Conservation (phyloP, 2,329 filamentous ascomycete species). For the Cladobotryum mycophilum region DNA sequence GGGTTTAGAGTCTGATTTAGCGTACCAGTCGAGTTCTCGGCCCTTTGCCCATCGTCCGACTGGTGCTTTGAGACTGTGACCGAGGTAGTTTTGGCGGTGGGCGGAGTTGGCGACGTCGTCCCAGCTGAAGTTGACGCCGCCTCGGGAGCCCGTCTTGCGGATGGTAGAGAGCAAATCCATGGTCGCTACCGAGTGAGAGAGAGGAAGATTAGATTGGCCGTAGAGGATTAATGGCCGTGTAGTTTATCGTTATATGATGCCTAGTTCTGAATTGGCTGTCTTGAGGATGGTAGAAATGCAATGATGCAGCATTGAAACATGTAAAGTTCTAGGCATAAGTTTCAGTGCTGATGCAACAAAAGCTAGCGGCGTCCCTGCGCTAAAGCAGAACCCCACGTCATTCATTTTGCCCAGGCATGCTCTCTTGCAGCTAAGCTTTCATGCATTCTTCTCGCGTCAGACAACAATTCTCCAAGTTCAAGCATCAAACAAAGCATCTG, state of each 20-base stretch:
- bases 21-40: constrained; percentile 60
- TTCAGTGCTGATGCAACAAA: background rate
- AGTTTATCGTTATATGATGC: too few relatives aligned
- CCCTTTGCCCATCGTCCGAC: constrained; percentile 89
- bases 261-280: too few relatives aligned
- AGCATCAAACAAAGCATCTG: background rate
- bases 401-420: background rate
- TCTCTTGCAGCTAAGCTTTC: too few relatives aligned
- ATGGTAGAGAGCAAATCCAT: constrained; percentile 96
- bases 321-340: too few relatives aligned
- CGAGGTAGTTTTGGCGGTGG: constrained; percentile 85
- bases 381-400: constrained; percentile 13
- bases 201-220: background rate
- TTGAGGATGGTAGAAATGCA: background rate
- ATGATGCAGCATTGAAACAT: background rate
- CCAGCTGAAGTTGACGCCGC: constrained; percentile 95
- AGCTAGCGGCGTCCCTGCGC: constrained; percentile 14
- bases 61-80: constrained; percentile 85
- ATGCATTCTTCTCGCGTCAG: too few relatives aligned
- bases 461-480: background rate
- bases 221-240: background rate
- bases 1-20: constrained; percentile 44
- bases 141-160: constrained; percentile 83
- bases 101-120: constrained; percentile 81
- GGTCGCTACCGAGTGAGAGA: background rate